Evolutionary conservation across 2,329 filamentous ascomycete species (phyloP).

Genomic region (Pseudodiploospora longispora): DNA sequence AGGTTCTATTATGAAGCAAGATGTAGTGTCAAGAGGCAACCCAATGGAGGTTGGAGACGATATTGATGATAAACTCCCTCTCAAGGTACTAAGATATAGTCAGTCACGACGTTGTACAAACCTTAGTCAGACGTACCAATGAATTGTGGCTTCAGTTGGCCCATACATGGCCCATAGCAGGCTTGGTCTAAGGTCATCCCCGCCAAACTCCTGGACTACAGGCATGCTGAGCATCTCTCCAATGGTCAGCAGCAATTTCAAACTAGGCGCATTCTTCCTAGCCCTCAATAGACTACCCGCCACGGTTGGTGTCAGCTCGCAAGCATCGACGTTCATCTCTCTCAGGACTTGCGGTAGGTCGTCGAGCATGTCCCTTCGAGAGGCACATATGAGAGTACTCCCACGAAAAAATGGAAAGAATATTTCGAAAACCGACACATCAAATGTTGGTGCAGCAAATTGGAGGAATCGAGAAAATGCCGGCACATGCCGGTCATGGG

Average conservation of each 20-base stretch:
- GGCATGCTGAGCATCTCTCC: slow-evolving; percentile 82
- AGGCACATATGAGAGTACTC: slow-evolving; percentile 63
- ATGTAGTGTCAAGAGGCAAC: slow-evolving; percentile 70
- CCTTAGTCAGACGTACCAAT: slow-evolving; percentile 45
- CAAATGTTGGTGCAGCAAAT: slow-evolving; percentile 87
- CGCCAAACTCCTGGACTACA: slow-evolving; percentile 74
- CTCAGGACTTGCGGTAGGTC: slow-evolving; percentile 64
- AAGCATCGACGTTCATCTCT: slow-evolving; percentile 64
- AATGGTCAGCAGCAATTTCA: slow-evolving; percentile 74
- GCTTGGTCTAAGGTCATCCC: slow-evolving; percentile 39
- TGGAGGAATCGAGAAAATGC: slow-evolving; percentile 73
- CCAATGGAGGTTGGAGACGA: slow-evolving; percentile 65
- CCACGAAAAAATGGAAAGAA: slow-evolving; percentile 79
- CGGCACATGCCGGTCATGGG: slow-evolving; percentile 73
- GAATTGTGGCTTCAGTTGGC: slow-evolving; percentile 84
- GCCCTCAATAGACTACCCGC: slow-evolving; percentile 65
- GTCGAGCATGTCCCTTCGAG: slow-evolving; percentile 61
- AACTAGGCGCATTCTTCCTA: slow-evolving; percentile 56
- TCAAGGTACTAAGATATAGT: slow-evolving; percentile 50
- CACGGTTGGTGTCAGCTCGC: slow-evolving; percentile 83
- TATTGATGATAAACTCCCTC: slow-evolving; percentile 49
- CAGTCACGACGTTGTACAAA: slow-evolving; percentile 2
- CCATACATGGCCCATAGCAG: slow-evolving; percentile 92
- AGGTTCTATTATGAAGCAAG: slow-evolving; percentile 60
- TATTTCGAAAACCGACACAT: slow-evolving; percentile 91